Evolutionary conservation across 345 rosid species (phyloP), one percentile per base, ranked within the genome.

Genomic region (Citrus mangshanensis): DNA sequence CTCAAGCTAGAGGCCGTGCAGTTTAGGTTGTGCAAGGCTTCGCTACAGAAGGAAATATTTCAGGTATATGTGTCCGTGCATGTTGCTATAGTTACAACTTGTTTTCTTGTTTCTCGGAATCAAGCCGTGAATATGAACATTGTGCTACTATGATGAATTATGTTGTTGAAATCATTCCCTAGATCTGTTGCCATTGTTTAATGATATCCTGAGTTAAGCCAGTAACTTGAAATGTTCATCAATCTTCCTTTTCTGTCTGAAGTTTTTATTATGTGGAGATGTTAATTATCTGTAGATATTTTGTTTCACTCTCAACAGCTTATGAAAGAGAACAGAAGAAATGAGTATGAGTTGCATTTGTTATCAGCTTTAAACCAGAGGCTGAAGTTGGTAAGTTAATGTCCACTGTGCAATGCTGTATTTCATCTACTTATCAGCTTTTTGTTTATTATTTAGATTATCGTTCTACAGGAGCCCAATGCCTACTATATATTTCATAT

Each of bases 1-100:
- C 84, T 88, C 82, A 95, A 95, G 89, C 88, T 92, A 76, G 97
- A 93, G 76, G 91, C 95, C 21, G 87, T 93, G 88, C 95, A 89
- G 51, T 95, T 86, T 76, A 89, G 99, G 83, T 76, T 84, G 80
- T 82, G 89, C 77, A 90, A 89, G 86, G 87, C 92, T 82, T 83
- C 91, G 14, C 80, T 92, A 38, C 97, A 91, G 83, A 95, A 91
- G 77, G 95, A 95, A 85, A 85, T 89, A 83, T 92, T 90, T 84
- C 97, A 95, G 96, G 99, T 95, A 84, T 92, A 84, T 68, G 25
- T 18, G 10, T 37, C 54, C 35, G 79, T 22, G 7, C 24, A 28
- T 12, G 21, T 75, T 34, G 54, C 62, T 59, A 21, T 68, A 54
- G 27, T 37, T 70, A 59, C 49, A 76, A 32, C 18, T 66, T 59